Conservation (phyloP, 306 rosid genomes). For the Acacia melanoxylon region DNA sequence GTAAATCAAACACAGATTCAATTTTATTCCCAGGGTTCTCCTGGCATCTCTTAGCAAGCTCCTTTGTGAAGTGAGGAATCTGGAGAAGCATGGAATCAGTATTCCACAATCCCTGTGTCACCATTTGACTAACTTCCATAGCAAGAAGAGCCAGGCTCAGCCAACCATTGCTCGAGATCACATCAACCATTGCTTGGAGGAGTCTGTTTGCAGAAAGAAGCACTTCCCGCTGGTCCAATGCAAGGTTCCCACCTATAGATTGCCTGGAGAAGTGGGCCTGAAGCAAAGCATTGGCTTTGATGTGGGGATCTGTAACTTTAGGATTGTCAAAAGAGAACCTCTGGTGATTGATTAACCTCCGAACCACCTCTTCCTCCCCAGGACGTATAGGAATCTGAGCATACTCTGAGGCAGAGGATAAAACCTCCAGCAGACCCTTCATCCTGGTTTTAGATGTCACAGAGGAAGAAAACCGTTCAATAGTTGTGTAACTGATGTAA, state of each 20-base stretch:
- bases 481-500: conserved; percentile 81
- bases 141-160: conserved; percentile 77
- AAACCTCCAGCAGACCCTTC: conserved; percentile 88
- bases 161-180: conserved; percentile 93
- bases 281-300: conserved; percentile 84
- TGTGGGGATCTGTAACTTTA: conserved; percentile 78
- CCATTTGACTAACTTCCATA: conserved; percentile 98
- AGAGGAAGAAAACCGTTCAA: conserved; percentile 85
- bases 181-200: conserved; percentile 96
- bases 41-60: conserved; percentile 76
- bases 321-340: conserved; percentile 84
- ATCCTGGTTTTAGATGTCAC: conserved; percentile 79
- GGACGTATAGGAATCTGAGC: conserved; percentile 84
- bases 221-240: conserved; percentile 84
- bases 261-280: conserved; percentile 97
- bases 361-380: conserved; percentile 86
- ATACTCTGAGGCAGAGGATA: conserved; percentile 90
- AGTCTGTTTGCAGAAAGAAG: conserved; percentile 79
- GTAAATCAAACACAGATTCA: conserved; percentile 82
- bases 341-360: conserved; percentile 86
- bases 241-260: conserved; percentile 72
- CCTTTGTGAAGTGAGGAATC: conserved; percentile 92
- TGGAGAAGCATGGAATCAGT: conserved; percentile 91
- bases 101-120: conserved; percentile 93
- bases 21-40: conserved; percentile 70